phyloP scores from a whole-genome alignment of 2,329 filamentous ascomycete species.

The Aspergillus sp. region DNA sequence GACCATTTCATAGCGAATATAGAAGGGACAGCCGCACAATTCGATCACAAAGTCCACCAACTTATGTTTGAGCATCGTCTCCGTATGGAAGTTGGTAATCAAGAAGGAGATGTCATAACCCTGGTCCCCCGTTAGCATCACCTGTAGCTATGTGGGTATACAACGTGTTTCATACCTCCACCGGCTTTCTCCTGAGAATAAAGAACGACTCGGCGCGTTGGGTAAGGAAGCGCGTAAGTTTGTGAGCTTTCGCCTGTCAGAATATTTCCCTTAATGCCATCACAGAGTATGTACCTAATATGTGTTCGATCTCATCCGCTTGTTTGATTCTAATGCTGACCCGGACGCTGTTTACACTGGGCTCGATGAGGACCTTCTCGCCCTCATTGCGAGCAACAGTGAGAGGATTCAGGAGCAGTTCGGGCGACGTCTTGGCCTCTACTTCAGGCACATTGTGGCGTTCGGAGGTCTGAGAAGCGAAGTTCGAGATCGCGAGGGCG shows the following conservation, averaged over 20 bases:
- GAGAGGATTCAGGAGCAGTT: slow-evolving; percentile 88
- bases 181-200: slow-evolving; percentile 88
- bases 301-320: slow-evolving; percentile 97
- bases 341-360: slow-evolving; percentile 92
- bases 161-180: slow-evolving; percentile 63
- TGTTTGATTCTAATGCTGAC: slow-evolving; percentile 99
- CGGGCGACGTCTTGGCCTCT: slow-evolving; percentile 87
- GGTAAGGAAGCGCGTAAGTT: slow-evolving; percentile 95
- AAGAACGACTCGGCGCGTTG: slow-evolving; percentile 97
- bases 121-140: slow-evolving; percentile 49
- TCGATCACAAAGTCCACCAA: slow-evolving; percentile 98
- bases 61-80: slow-evolving; percentile 98
- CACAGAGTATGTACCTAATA: slow-evolving; percentile 49
- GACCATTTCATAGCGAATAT: no score
- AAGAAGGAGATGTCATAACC: slow-evolving; percentile 98
- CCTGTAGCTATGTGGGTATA: not conserved
- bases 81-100: slow-evolving; percentile 98
- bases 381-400: slow-evolving; percentile 94
- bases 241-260: slow-evolving; percentile 63
- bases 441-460: slow-evolving; percentile 98
- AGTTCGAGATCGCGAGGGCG: slow-evolving; percentile 91
- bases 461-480: slow-evolving; percentile 94
- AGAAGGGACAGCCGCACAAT: slow-evolving; percentile 48
- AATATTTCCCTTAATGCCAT: no score
- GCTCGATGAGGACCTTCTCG: slow-evolving; percentile 93